Conservation (phyloP, 345 rosid genomes). For the Melaleuca quinquenervia region DNA sequence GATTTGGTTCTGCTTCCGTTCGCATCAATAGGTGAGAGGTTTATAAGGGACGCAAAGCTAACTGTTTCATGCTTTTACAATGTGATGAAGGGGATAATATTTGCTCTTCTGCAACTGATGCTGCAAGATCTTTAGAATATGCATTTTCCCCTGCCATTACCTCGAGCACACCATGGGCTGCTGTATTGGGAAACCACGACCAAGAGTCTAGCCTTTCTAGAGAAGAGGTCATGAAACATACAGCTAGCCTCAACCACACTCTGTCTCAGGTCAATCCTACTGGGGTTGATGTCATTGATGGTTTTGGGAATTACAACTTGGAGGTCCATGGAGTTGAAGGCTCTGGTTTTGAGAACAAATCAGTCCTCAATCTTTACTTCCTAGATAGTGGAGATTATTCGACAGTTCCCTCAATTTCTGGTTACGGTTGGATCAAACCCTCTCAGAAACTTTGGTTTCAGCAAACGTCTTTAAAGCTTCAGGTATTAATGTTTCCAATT, state of each 20-base stretch:
- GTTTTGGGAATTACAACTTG: conserved; percentile 86
- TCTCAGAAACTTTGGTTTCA: conserved; percentile 86
- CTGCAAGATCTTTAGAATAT: conserved; percentile 49
- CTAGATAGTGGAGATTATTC: conserved; percentile 84
- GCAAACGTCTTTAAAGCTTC: conserved; percentile 54
- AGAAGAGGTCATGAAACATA: conserved; percentile 71
- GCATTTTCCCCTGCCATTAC: conserved; percentile 83
- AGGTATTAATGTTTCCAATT: conserved; percentile 21
- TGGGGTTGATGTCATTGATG: conserved; percentile 49
- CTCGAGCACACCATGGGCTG: conserved; percentile 77
- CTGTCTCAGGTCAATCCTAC: conserved; percentile 62
- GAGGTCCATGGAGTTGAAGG: conserved; percentile 64
- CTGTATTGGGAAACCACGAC: conserved; percentile 84
- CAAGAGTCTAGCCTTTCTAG: conserved; percentile 71
- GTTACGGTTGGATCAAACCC: conserved; percentile 85
- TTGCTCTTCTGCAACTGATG: conserved; percentile 44
- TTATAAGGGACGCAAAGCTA: not conserved
- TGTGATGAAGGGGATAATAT: conserved; percentile 64
- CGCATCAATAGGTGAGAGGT: not conserved
- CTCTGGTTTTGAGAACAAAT: conserved; percentile 55
- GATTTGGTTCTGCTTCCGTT: not conserved
- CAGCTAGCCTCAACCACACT: conserved; percentile 46
- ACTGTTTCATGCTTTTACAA: not conserved
- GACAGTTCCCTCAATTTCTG: conserved; percentile 38
- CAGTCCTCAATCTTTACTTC: conserved; percentile 71